Evolutionary conservation across 495 filamentous ascomycete genomes (phyloP).

Genomic region (Daldinia caldariorum): DNA sequence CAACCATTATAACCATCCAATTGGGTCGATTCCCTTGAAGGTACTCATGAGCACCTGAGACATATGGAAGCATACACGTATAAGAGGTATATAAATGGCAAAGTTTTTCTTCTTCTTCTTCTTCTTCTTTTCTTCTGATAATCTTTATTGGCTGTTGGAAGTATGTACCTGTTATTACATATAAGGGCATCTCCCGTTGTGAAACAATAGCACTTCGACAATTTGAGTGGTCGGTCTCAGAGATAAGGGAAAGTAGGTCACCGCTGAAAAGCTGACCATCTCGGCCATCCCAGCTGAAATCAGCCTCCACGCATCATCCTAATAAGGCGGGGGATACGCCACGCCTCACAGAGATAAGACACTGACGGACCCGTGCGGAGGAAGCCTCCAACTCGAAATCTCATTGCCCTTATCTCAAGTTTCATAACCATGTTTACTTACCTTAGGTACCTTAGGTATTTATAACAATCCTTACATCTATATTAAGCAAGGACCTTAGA

Average conservation of each 20-base stretch:
- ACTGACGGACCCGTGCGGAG: too few species aligned
- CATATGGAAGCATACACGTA: background rate
- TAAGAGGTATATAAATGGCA: too few species aligned
- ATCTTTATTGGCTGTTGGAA: background rate
- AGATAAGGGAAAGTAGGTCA: slow-evolving; percentile 5
- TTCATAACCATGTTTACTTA: background rate
- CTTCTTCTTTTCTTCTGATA: too few species aligned
- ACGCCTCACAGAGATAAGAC: background rate
- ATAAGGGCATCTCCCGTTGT: background rate
- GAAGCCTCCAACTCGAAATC: background rate
- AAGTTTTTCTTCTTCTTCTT: too few species aligned
- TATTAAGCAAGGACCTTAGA: background rate
- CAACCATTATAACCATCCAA: background rate
- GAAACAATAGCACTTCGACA: background rate
- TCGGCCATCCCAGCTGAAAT: slow-evolving; percentile 31
- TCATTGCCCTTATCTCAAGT: slow-evolving; percentile 1
- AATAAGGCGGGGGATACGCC: slow-evolving; percentile 3
- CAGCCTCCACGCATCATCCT: slow-evolving; percentile 9
- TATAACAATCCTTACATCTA: background rate
- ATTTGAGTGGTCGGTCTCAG: background rate
- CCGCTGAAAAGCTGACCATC: slow-evolving; percentile 9
- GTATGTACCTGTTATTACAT: background rate
- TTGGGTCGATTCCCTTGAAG: background rate
- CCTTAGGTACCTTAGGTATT: too few species aligned
- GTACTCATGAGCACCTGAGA: background rate